Evolutionary conservation across 768 basidiomycete species (phyloP).

Genomic region (Psilocybe cyanescens): DNA sequence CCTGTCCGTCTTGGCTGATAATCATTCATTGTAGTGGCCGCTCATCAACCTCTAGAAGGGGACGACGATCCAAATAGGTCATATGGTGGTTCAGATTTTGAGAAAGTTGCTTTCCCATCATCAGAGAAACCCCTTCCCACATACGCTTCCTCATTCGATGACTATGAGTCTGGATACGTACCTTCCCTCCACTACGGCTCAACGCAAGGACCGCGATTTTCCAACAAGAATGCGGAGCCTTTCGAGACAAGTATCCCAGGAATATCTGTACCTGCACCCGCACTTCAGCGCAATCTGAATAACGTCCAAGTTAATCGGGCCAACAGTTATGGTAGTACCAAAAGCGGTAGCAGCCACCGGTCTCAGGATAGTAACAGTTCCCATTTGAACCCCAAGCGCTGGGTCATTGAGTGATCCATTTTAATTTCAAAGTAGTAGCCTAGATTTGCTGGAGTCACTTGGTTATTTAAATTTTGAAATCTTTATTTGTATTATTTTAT

Average conservation of each 20-base stretch:
- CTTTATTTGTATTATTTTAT: constrained; percentile 20
- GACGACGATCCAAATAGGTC: constrained; percentile 23
- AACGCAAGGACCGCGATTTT: constrained; percentile 50
- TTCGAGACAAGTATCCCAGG: constrained; percentile 36
- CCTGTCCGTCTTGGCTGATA: constrained; percentile 3
- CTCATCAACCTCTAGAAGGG: constrained; percentile 47
- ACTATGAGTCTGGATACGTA: constrained; percentile 30
- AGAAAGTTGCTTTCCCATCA: constrained; percentile 70
- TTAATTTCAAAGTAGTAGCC: constrained; percentile 8
- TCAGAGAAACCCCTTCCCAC: constrained; percentile 56
- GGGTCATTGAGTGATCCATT: constrained; percentile 57
- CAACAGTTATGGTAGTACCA: constrained; percentile 41
- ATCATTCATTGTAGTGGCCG: constrained; percentile 47
- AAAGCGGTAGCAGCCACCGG: constrained; percentile 36
- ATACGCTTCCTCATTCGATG: constrained; percentile 41
- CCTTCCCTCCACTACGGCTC: constrained; percentile 29
- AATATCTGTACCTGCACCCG: constrained; percentile 36
- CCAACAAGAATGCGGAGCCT: constrained; percentile 40
- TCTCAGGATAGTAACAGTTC: constrained; percentile 33
- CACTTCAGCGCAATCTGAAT: constrained; percentile 38
- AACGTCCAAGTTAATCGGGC: constrained; percentile 33
- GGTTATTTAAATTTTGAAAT: constrained; percentile 5
- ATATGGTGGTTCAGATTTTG: constrained; percentile 45
- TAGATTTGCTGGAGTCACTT: constrained; percentile 8
- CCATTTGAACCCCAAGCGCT: constrained; percentile 45